Conservation (phyloP, 148 eudicot species). For the Salicornia ramosissima region DNA sequence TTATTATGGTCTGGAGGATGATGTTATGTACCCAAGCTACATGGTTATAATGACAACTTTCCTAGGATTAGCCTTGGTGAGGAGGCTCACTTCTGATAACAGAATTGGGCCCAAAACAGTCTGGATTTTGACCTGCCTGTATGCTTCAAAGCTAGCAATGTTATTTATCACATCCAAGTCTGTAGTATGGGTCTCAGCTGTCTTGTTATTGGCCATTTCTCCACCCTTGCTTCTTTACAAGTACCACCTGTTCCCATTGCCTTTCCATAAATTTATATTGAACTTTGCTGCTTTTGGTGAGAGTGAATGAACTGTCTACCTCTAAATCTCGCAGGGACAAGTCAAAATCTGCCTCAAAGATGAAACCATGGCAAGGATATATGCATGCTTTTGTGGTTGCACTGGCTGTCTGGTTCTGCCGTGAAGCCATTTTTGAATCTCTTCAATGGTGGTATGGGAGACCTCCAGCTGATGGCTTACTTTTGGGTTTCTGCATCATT, state of each 20-base stretch:
- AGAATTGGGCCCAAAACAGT: conserved; percentile 78
- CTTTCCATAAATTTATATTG: conserved; percentile 6
- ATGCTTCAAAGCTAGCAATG: conserved; percentile 82
- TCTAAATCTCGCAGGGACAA: conserved; percentile 58
- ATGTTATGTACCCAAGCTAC: conserved; percentile 95
- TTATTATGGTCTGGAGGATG: conserved; percentile 86
- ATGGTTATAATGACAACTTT: conserved; percentile 82
- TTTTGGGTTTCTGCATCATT: conserved; percentile 85
- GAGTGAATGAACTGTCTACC: conserved; percentile 17
- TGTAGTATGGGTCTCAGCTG: conserved; percentile 86
- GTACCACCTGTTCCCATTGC: conserved; percentile 36
- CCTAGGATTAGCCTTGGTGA: conserved; percentile 77
- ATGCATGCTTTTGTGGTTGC: conserved; percentile 75
- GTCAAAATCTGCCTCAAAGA: conserved; percentile 76
- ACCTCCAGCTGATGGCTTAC: conserved; percentile 86
- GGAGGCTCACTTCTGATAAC: conserved; percentile 65
- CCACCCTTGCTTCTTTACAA: conserved; percentile 95
- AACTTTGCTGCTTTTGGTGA: conserved; percentile 5
- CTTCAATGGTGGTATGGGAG: conserved; percentile 99
- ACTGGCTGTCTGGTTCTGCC: conserved; percentile 93
- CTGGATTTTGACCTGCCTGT: conserved; percentile 84
- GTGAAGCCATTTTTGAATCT: conserved; percentile 94
- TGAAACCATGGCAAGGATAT: conserved; percentile 96
- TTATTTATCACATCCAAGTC: conserved; percentile 75
- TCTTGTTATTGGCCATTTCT: conserved; percentile 78